Evolutionary conservation across 768 basidiomycete species (phyloP).

Genomic region (Collybiopsis luxurians): DNA sequence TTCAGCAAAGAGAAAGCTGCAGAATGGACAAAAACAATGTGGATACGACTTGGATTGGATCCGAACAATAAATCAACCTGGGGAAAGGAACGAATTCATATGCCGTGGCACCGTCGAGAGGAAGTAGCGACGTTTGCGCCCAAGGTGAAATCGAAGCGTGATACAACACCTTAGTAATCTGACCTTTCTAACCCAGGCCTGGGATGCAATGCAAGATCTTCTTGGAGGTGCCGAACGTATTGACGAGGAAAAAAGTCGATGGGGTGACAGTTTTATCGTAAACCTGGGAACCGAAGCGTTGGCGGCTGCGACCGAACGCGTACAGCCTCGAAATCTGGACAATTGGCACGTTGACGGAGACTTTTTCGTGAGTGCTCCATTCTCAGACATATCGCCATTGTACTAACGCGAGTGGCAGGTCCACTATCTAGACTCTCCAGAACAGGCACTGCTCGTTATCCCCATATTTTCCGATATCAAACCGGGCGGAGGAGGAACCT

Average conservation of each 20-base stretch:
- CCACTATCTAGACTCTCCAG: conserved; percentile 64
- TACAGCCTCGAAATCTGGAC: conserved; percentile 43
- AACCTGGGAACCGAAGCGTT: conserved; percentile 53
- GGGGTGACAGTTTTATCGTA: conserved; percentile 63
- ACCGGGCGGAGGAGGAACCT: conserved; percentile 55
- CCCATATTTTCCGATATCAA: conserved; percentile 58
- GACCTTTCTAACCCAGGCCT: conserved; percentile 33
- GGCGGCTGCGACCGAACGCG: conserved; percentile 23
- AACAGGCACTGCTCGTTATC: conserved; percentile 62
- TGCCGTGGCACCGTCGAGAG: conserved; percentile 51
- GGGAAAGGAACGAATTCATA: conserved; percentile 49
- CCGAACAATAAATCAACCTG: conserved; percentile 55
- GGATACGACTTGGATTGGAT: conserved; percentile 50
- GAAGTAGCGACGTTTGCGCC: conserved; percentile 49
- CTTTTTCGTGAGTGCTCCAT: conserved; percentile 40
- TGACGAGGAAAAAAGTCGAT: conserved; percentile 41
- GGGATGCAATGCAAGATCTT: conserved; percentile 59
- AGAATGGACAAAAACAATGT: conserved; percentile 49
- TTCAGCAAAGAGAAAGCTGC: conserved; percentile 51
- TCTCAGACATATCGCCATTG: background rate
- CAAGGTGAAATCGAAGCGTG: conserved; percentile 33
- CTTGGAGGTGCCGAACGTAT: conserved; percentile 60
- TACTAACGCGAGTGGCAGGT: conserved; percentile 28
- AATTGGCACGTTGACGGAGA: conserved; percentile 69
- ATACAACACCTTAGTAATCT: too few relatives aligned